Evolutionary conservation across 192 early-diverging fungal species (phyloP), one percentile per base, ranked within the genome.

Genomic region (Coemansia sp.): DNA sequence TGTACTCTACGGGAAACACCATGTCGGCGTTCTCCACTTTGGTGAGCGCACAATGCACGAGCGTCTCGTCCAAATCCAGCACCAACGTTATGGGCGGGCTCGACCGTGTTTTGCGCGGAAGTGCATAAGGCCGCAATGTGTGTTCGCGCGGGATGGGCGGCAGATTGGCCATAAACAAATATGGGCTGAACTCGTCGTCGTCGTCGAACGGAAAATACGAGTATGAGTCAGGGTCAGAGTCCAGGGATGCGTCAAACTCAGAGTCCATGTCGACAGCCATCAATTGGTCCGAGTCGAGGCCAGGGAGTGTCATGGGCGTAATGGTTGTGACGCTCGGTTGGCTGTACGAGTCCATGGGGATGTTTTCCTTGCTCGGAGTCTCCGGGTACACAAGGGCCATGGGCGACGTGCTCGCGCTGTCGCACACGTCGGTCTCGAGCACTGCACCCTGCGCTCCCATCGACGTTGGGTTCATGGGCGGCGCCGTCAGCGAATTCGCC

Each of bases 41-140:
- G 16, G 64, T 78, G 23, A 88, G 85, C 14, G 82, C 77, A 45
- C 89, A 91, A 60, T 90, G 88, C 7, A 91, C 88, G 12, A 91
- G 74, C 0, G 88, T 90, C 57, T 91, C 88, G 69, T 89, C 88
- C 52, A 89, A 62, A 56, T 89, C 88, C 59, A 89, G 61, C 0
- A 88, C 86, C 29, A 89, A 74, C 9, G 88, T 89, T 23, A 89
- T 89, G 5, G 84, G 83, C 50, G 86, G 87, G 21, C 73, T 85
- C 4, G 84, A 72, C n/a, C 74, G 73, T 12, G 85, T 86, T 61
- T 85, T 86, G 39, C 85, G 85, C 17, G 87, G 87, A 62, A 88
- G 65, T 8, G 83, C 83, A 22, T 80, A 86, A 0, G 83, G 70
- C 52, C 83, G 78, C 45, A 81, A 74, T 8, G 64, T 74, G 50